Conservation (phyloP, 23 red algal species). For the Gracilariopsis chorda region DNA sequence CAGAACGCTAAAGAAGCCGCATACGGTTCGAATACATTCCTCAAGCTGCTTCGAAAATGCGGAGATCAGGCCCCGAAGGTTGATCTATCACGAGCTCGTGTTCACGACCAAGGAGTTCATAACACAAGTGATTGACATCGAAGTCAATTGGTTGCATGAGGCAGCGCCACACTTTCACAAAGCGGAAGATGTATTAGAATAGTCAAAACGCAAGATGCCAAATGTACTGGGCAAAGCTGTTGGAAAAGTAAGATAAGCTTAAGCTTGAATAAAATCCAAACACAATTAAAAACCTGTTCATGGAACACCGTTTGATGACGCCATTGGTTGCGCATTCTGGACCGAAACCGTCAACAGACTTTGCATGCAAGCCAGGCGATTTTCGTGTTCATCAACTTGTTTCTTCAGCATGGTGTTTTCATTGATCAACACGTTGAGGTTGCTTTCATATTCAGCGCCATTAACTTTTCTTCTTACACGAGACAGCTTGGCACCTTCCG, state of each 20-base stretch:
- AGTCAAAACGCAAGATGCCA: constrained; percentile 55
- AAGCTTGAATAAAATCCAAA: neutral
- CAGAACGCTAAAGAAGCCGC: constrained; percentile 76
- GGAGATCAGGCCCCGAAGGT: constrained; percentile 68
- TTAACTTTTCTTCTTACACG: constrained; percentile 60
- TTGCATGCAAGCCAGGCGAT: constrained; percentile 52
- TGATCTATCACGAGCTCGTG: constrained; percentile 90
- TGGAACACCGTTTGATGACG: too few species aligned
- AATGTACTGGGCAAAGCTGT: constrained; percentile 39
- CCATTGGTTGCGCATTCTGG: neutral
- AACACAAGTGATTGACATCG: constrained; percentile 79
- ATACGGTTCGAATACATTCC: constrained; percentile 85
- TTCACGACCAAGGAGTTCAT: constrained; percentile 88
- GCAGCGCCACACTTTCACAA: constrained; percentile 76
- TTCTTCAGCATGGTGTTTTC: constrained; percentile 45
- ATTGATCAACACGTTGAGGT: constrained; percentile 18
- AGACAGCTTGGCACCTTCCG: constrained; percentile 66
- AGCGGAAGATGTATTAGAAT: constrained; percentile 74
- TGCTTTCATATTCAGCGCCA: constrained; percentile 46
- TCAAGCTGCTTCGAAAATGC: constrained; percentile 68
- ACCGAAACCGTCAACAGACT: constrained; percentile 63
- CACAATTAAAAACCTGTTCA: too few species aligned
- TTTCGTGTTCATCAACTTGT: constrained; percentile 41
- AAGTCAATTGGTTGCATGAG: constrained; percentile 75
- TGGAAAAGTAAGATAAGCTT: neutral